Conservation (phyloP, 257 asterid genomes). For the Scutellaria baicalensis region DNA sequence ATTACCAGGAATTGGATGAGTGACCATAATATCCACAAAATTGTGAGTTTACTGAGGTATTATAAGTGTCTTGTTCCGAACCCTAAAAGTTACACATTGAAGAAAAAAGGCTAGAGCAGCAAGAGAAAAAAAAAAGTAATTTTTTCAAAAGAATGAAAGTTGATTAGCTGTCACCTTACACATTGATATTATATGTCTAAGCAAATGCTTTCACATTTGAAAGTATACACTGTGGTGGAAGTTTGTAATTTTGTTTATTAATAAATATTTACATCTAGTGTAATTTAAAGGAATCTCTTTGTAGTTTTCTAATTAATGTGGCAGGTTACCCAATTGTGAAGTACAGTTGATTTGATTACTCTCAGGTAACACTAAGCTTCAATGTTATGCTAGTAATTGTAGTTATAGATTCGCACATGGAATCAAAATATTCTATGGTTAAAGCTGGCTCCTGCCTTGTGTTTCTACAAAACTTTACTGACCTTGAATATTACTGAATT, state of each 20-base stretch:
- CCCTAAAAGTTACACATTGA: not conserved
- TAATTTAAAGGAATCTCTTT: not conserved
- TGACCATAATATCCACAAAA: not conserved
- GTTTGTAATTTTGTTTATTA: not conserved
- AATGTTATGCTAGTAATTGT: not conserved
- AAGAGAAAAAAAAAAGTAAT: not conserved
- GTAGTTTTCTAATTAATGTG: slow-evolving; percentile 7
- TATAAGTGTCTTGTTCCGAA: not conserved
- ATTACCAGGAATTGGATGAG: not conserved
- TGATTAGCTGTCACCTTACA: not conserved
- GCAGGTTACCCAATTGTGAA: slow-evolving; percentile 63
- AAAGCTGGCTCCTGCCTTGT: not conserved
- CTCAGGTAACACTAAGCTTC: slow-evolving; percentile 47
- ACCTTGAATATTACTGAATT: slow-evolving; percentile 28
- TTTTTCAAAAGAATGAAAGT: not conserved
- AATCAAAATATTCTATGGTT: not conserved
- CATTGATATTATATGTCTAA: too few relatives aligned
- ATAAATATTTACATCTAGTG: not conserved
- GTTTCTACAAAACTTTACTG: slow-evolving; percentile 13
- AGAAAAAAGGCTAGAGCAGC: not conserved
- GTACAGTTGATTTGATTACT: slow-evolving; percentile 55
- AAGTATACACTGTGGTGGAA: not conserved
- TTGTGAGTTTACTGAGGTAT: not conserved
- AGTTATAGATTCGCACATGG: not conserved
- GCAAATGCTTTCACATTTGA: not conserved